phyloP scores from a whole-genome alignment of 176 grass and related monocot species.

The Typha latifolia region DNA sequence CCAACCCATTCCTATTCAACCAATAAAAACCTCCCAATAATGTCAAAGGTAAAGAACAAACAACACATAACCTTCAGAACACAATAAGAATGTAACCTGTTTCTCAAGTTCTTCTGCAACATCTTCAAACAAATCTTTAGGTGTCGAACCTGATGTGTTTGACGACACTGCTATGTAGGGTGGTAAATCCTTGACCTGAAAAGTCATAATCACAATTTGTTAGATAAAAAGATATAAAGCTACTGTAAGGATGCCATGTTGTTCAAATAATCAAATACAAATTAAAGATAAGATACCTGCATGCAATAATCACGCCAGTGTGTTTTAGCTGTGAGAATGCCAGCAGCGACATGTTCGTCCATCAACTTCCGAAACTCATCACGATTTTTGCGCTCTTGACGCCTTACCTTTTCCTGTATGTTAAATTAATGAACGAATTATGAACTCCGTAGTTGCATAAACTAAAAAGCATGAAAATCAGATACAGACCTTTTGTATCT shows the following conservation, averaged over 20 bases:
- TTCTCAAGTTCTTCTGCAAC: slow-evolving; percentile 82
- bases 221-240: background rate
- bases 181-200: slow-evolving; percentile 71
- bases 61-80: too few species aligned
- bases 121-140: slow-evolving; percentile 91
- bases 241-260: background rate
- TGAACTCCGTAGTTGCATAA: slow-evolving; percentile 4
- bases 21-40: too few species aligned
- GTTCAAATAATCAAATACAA: background rate
- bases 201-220: slow-evolving; percentile 1
- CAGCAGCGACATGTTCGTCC: slow-evolving; percentile 66
- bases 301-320: slow-evolving; percentile 78
- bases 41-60: too few species aligned
- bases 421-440: slow-evolving; percentile 1
- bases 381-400: slow-evolving; percentile 79
- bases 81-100: slow-evolving; percentile 33
- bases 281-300: slow-evolving; percentile 34
- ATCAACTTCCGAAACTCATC: slow-evolving; percentile 82
- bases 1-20: too few species aligned
- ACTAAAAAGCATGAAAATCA: background rate
- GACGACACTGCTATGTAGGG: slow-evolving; percentile 61
- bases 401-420: slow-evolving; percentile 58
- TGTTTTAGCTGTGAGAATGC: slow-evolving; percentile 76
- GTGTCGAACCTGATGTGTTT: slow-evolving; percentile 68
- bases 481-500: slow-evolving; percentile 60